These are phyloP conservation scores for Backusella australiensis DNA, from an alignment of 192 early-diverging fungal species.

Conservation along the genomic window DNA sequence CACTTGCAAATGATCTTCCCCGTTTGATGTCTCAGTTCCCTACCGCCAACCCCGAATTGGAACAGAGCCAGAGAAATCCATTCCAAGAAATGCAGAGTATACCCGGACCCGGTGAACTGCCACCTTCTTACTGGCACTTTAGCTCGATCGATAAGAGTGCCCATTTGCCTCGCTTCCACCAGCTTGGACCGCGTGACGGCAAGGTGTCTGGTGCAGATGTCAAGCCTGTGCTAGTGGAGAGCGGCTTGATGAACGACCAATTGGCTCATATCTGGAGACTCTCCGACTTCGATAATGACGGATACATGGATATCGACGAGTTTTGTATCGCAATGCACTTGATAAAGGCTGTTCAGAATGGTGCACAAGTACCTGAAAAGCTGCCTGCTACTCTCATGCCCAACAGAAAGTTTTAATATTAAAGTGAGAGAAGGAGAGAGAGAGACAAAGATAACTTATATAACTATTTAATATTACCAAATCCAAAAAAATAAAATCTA, in stretches of 20 bases:
- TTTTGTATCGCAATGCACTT: constrained; percentile 71
- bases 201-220: constrained; percentile 36
- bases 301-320: constrained; percentile 67
- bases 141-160: constrained; percentile 33
- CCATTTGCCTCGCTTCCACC: constrained; percentile 38
- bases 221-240: constrained; percentile 47
- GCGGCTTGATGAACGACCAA: constrained; percentile 50
- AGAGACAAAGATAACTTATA: not conserved
- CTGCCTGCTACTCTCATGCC: constrained; percentile 27
- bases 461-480: not conserved
- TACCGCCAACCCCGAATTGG: constrained; percentile 35
- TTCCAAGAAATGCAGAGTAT: constrained; percentile 14
- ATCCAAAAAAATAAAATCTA: no score
- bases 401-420: constrained; percentile 27
- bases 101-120: constrained; percentile 10
- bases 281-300: constrained; percentile 62
- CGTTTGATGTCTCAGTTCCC: constrained; percentile 42
- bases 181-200: constrained; percentile 37
- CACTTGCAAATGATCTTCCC: constrained; percentile 44
- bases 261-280: constrained; percentile 65
- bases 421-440: no score
- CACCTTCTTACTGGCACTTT: constrained; percentile 39
- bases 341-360: constrained; percentile 30
- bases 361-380: constrained; percentile 27
- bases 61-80: constrained; percentile 39